These are phyloP conservation scores for Spencermartinsiella ligniputridi DNA, from an alignment of 1,139 yeast genomes.

Conservation along the genomic window DNA sequence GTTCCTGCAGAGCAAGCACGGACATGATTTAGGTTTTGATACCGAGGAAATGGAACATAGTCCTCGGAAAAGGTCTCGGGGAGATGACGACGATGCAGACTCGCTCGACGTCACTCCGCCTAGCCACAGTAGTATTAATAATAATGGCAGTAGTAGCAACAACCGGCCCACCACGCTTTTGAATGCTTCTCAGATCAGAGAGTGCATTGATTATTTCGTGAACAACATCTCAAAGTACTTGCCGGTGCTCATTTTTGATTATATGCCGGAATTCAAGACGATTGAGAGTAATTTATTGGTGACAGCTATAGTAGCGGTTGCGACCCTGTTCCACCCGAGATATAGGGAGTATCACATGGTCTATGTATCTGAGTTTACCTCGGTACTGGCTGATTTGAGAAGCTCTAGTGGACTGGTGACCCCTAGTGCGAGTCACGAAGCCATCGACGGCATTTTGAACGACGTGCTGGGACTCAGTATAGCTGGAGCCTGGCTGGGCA, in stretches of 20 bases:
- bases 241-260: conserved; percentile 24
- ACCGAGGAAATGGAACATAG: neutral
- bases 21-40: neutral
- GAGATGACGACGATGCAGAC: neutral
- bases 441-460: conserved; percentile 13
- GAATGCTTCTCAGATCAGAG: conserved; percentile 5
- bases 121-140: neutral
- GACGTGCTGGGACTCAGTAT: conserved; percentile 20
- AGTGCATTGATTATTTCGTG: conserved; percentile 16
- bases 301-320: conserved; percentile 21
- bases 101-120: neutral
- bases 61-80: neutral
- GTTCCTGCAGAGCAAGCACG: neutral
- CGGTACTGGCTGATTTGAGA: conserved; percentile 10
- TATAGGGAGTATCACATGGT: conserved; percentile 17
- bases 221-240: conserved; percentile 22
- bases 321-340: conserved; percentile 20
- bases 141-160: conserved; percentile 5
- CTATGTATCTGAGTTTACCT: conserved; percentile 19
- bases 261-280: conserved; percentile 18
- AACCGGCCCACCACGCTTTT: conserved; percentile 8
- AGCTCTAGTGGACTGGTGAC: conserved; percentile 6
- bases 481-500: conserved; percentile 27
- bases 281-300: conserved; percentile 22
- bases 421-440: conserved; percentile 6